These are phyloP conservation scores for Podospora australis DNA, from an alignment of 495 filamentous ascomycete species.

Conservation along the genomic window DNA sequence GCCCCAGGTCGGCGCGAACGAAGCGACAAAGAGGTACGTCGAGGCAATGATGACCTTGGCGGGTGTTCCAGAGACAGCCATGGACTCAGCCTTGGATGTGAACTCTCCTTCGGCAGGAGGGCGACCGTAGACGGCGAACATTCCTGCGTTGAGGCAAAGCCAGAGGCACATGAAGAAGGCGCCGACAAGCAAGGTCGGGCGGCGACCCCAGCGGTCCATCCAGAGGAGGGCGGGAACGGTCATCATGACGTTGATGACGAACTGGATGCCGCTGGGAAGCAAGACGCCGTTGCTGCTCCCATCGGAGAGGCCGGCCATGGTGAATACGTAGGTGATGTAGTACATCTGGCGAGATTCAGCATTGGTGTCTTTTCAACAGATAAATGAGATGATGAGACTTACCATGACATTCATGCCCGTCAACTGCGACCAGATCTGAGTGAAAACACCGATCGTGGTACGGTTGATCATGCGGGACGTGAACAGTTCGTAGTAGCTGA, in stretches of 20 bases:
- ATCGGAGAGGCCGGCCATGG: constrained; percentile 59
- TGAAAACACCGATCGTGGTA: constrained; percentile 67
- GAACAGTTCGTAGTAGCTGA: constrained; percentile 64
- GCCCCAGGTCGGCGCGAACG: constrained; percentile 72
- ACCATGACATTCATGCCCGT: constrained; percentile 88
- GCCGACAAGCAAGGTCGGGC: constrained; percentile 57
- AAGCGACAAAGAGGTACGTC: constrained; percentile 70
- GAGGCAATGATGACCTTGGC: constrained; percentile 70
- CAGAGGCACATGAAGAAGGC: constrained; percentile 61
- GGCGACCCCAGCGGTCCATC: constrained; percentile 56
- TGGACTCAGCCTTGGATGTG: constrained; percentile 35
- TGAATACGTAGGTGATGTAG: constrained; percentile 60
- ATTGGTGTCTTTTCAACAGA: constrained; percentile 36
- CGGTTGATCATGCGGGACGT: constrained; percentile 67
- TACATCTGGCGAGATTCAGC: constrained; percentile 29
- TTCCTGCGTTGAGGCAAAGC: constrained; percentile 62
- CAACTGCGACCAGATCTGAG: constrained; percentile 78
- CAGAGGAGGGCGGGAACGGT: constrained; percentile 49
- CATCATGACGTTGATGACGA: constrained; percentile 61
- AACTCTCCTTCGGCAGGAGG: constrained; percentile 33
- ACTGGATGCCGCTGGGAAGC: constrained; percentile 65
- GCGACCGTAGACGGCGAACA: constrained; percentile 48
- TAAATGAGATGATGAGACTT: too few species aligned
- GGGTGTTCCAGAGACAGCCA: constrained; percentile 48
- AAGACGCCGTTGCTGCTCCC: constrained; percentile 44